These are phyloP conservation scores for Pseudogymnoascus sp. DNA, from an alignment of 2,329 filamentous ascomycete species.

Conservation along the genomic window DNA sequence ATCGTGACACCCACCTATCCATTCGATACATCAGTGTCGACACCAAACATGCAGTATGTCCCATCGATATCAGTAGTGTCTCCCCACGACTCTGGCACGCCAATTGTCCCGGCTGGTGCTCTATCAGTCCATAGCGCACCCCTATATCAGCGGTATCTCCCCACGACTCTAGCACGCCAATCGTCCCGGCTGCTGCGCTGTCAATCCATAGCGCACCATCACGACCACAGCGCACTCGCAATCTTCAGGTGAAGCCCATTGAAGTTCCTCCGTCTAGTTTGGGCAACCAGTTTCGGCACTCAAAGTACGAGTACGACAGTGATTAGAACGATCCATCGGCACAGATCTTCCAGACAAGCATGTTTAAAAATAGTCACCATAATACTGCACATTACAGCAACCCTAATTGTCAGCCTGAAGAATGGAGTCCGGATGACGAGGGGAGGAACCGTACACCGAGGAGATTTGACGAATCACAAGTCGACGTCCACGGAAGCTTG, in stretches of 20 bases:
- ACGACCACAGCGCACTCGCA: not conserved
- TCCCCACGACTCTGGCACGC: not conserved
- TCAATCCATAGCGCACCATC: slow-evolving; percentile 22
- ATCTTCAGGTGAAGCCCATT: not conserved
- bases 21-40: too few species aligned
- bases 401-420: slow-evolving; percentile 51
- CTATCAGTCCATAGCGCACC: slow-evolving; percentile 24
- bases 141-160: not conserved
- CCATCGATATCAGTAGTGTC: not conserved
- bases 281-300: slow-evolving; percentile 24
- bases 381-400: slow-evolving; percentile 63
- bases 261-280: not conserved
- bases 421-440: slow-evolving; percentile 34
- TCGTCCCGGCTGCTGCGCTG: slow-evolving; percentile 22
- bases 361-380: slow-evolving; percentile 60
- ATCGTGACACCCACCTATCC: too few species aligned
- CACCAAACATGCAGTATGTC: not conserved
- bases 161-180: not conserved
- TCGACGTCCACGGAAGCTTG: not conserved
- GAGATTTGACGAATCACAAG: not conserved
- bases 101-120: slow-evolving; percentile 18
- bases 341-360: slow-evolving; percentile 38
- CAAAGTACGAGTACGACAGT: slow-evolving; percentile 19
- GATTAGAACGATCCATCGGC: slow-evolving; percentile 21
- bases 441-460: slow-evolving; percentile 13